phyloP scores from a whole-genome alignment of 305 asterid genomes.

The Stenogyne calaminthoides region DNA sequence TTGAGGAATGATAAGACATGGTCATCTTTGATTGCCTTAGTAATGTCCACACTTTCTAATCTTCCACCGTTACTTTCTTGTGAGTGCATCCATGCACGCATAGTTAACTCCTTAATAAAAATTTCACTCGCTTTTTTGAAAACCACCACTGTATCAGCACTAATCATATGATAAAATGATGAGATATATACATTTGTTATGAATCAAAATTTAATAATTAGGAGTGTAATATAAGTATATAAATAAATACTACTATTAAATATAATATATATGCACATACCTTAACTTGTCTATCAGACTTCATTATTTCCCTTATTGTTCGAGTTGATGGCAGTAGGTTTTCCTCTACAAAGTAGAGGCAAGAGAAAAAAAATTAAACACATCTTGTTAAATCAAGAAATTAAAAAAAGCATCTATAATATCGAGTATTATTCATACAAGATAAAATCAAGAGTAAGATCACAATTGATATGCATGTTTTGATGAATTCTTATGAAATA shows the following conservation, averaged over 20 bases:
- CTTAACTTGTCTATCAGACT: constrained; percentile 48
- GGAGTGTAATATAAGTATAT: not conserved
- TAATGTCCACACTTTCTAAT: constrained; percentile 40
- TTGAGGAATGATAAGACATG: constrained; percentile 32
- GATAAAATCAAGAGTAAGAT: not conserved
- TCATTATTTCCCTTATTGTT: constrained; percentile 43
- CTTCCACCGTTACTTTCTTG: constrained; percentile 14
- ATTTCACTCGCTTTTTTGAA: constrained; percentile 35
- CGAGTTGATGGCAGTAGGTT: constrained; percentile 47
- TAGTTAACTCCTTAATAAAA: constrained; percentile 1
- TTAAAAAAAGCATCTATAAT: not conserved
- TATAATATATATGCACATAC: constrained; percentile 20
- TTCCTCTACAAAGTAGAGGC: constrained; percentile 23
- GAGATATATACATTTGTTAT: not conserved
- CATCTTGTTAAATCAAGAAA: not conserved
- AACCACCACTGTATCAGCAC: constrained; percentile 41
- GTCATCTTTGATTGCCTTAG: constrained; percentile 36
- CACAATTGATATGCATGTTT: too few relatives aligned
- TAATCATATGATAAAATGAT: constrained; percentile 38
- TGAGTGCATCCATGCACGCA: too few relatives aligned
- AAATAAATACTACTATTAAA: not conserved
- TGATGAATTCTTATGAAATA: not conserved
- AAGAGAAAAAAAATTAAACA: not conserved
- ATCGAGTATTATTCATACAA: not conserved
- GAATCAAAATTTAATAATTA: too few relatives aligned